A percentile compares a stretch with the other conserved stretches of the same genome.
These are phyloP conservation scores for Beauveria sp. DNA, from an alignment of 2,329 filamentous ascomycete species.

Conservation along the genomic window DNA sequence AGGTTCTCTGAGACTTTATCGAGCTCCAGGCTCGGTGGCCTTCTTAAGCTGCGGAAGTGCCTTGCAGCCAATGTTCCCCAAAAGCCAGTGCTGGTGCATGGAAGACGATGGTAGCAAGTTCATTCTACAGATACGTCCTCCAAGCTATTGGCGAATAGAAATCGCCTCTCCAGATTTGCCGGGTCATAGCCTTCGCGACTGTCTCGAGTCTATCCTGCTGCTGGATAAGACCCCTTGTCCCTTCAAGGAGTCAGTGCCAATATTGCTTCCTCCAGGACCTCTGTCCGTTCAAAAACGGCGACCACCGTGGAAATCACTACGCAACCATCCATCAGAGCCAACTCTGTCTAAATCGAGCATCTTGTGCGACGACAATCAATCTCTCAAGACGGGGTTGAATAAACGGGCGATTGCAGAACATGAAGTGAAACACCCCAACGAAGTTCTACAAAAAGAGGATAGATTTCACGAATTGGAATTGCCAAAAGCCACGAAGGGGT, in stretches of 20 bases:
- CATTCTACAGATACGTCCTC: constrained; percentile 74
- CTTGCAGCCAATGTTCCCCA: constrained; percentile 78
- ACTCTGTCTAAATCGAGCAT: background rate
- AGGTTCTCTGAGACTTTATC: constrained; percentile 77
- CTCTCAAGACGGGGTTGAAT: background rate
- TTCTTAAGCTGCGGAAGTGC: constrained; percentile 82
- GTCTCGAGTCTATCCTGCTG: constrained; percentile 66
- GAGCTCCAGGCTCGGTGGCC: constrained; percentile 75
- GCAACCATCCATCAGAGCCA: constrained; percentile 4
- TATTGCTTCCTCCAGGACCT: background rate
- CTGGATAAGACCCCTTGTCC: constrained; percentile 88
- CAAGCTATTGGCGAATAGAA: constrained; percentile 88
- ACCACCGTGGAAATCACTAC: background rate
- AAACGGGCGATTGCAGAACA: background rate
- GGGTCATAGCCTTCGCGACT: constrained; percentile 53
- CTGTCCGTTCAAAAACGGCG: background rate
- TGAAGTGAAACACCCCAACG: background rate
- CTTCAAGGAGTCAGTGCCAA: constrained; percentile 45
- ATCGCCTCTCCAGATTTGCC: constrained; percentile 53
- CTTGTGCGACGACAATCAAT: background rate
- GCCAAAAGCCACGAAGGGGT: background rate
- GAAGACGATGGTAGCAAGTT: constrained; percentile 74
- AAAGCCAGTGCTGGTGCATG: constrained; percentile 91
- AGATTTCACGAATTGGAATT: background rate
- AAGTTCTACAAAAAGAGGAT: background rate